Conservation (phyloP, 2,329 filamentous ascomycete genomes). For the Cephalotrichum gorgonifer region DNA sequence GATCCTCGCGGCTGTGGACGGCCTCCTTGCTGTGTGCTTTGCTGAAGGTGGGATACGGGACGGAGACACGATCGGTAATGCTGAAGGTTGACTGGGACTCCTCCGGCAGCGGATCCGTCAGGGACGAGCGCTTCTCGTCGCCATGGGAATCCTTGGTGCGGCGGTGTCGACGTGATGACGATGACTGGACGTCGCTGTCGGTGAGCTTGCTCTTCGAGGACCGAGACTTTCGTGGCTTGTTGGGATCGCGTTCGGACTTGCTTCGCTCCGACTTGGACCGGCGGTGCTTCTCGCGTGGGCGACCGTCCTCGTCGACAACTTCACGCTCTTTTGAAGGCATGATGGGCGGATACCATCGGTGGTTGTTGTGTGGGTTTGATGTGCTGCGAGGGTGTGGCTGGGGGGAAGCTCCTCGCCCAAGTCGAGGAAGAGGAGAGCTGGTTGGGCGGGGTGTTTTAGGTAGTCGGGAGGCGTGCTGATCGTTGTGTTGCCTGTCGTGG, state of each 20-base stretch:
- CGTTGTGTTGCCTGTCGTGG: neutral
- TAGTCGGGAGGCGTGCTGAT: neutral
- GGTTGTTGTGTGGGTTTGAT: neutral
- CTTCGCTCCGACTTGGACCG: slow-evolving; percentile 26
- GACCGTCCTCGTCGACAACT: slow-evolving; percentile 25
- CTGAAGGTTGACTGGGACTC: slow-evolving; percentile 25
- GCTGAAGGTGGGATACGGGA: slow-evolving; percentile 75
- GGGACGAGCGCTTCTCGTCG: slow-evolving; percentile 19
- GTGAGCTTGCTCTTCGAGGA: slow-evolving; percentile 2
- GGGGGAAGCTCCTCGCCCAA: neutral
- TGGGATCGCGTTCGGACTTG: slow-evolving; percentile 3
- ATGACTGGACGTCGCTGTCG: slow-evolving; percentile 7
- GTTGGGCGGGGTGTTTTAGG: neutral
- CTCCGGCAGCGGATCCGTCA: slow-evolving; percentile 40
- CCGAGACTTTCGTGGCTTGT: slow-evolving; percentile 2
- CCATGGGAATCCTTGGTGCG: slow-evolving; percentile 23
- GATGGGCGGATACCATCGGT: slow-evolving; percentile 7
- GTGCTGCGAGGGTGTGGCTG: neutral
- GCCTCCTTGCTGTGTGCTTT: slow-evolving; percentile 88
- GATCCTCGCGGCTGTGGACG: slow-evolving; percentile 52
- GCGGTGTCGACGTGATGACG: slow-evolving; percentile 14
- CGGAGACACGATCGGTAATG: slow-evolving; percentile 34
- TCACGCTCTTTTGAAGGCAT: slow-evolving; percentile 33
- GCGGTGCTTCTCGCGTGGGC: slow-evolving; percentile 27
- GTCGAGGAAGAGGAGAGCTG: neutral